Percentiles rank a stretch among this genome's conserved stretches.
These are phyloP conservation scores for Vairimorpha necatrix DNA, from an alignment of 371 early-diverging fungal genomes.

Conservation along the genomic window DNA sequence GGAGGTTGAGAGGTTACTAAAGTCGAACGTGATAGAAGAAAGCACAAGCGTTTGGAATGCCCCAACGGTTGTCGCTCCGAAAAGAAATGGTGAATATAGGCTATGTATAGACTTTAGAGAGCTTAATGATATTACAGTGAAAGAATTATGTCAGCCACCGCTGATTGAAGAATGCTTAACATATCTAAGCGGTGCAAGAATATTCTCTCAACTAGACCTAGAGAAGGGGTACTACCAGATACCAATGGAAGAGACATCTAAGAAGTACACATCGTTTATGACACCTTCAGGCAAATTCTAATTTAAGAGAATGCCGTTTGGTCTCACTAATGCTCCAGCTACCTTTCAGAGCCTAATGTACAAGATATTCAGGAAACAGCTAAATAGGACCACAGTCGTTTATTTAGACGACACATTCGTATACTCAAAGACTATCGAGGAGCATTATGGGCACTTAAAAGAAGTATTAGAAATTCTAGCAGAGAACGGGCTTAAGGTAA, in stretches of 20 bases:
- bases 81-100: no score
- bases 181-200: not conserved
- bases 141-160: not conserved
- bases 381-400: not conserved
- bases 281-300: not conserved
- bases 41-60: no score
- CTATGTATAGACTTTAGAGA: no score
- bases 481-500: not conserved
- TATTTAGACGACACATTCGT: slow-evolving; percentile 3
- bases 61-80: no score
- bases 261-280: not conserved
- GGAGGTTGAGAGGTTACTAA: no score
- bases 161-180: not conserved
- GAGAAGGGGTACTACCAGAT: not conserved
- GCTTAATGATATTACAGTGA: no score
- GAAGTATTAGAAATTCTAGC: not conserved
- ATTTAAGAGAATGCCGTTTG: not conserved
- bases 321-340: not conserved
- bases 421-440: not conserved
- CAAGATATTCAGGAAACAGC: not conserved
- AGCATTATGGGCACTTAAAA: not conserved
- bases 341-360: not conserved
- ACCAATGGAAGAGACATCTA: not conserved
- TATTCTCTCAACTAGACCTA: not conserved
- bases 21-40: no score